Percentiles rank a stretch among this genome's conserved stretches.
phyloP scores from a whole-genome alignment of 2,329 filamentous ascomycete genomes.

The Beauveria pseudobassiana region DNA sequence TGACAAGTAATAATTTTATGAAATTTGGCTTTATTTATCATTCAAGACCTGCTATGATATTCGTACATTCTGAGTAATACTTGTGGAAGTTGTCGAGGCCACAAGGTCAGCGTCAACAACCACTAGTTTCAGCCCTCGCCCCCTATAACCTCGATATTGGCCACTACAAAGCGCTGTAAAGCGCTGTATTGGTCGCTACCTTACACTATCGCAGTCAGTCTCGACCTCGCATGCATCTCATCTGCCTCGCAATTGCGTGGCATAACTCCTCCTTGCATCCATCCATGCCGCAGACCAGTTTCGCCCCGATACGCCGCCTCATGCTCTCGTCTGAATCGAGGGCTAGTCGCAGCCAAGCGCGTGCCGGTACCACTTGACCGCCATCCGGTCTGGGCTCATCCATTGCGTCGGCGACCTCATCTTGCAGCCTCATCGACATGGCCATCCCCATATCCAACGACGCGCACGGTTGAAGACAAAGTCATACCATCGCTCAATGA shows the following conservation, averaged over 20 bases:
- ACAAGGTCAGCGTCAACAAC: no score
- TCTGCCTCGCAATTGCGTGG: not conserved
- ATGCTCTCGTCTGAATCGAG: not conserved
- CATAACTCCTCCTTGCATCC: not conserved
- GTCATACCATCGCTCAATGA: not conserved
- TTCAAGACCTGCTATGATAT: no score
- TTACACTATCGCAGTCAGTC: not conserved
- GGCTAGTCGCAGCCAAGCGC: not conserved
- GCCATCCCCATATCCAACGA: not conserved
- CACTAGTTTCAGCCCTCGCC: no score
- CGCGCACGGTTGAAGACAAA: no score
- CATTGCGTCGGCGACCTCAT: not conserved
- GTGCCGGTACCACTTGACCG: not conserved
- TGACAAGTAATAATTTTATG: no score
- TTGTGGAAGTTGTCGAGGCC: no score
- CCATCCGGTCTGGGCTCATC: not conserved
- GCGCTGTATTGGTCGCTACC: not conserved
- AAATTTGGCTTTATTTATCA: no score
- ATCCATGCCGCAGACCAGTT: conserved; percentile 2
- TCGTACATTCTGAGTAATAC: no score
- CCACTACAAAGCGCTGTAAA: not conserved
- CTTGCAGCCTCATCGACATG: not conserved
- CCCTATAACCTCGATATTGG: not conserved
- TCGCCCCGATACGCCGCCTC: not conserved
- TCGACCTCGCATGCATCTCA: no score